phyloP scores from a whole-genome alignment of 805 yeast species.

The Komagataella pastoris region DNA sequence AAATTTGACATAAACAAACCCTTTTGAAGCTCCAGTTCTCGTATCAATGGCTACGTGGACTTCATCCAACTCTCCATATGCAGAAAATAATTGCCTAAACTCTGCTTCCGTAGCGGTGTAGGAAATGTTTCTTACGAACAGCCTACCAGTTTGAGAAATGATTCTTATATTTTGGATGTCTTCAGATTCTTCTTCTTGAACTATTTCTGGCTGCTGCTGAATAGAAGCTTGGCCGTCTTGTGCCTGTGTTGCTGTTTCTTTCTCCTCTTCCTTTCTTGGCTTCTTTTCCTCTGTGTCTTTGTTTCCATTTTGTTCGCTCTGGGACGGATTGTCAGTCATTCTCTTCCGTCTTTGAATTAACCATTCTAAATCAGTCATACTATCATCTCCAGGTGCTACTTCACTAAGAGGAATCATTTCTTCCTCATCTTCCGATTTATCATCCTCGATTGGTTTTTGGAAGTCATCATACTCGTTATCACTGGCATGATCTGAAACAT shows the following conservation, averaged over 20 bases:
- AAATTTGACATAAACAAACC: conserved; percentile 79
- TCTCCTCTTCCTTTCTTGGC: conserved; percentile 5
- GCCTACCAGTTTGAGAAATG: conserved; percentile 60
- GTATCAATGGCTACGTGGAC: conserved; percentile 90
- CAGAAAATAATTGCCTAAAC: conserved; percentile 45
- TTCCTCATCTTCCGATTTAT: conserved; percentile 29
- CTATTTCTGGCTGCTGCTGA: conserved; percentile 1
- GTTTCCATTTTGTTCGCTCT: conserved; percentile 3
- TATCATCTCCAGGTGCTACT: conserved; percentile 17
- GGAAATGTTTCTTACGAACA: conserved; percentile 77
- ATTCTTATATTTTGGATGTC: conserved; percentile 36
- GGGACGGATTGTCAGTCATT: conserved; percentile 35
- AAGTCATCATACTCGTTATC: conserved; percentile 43
- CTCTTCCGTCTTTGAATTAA: conserved; percentile 60
- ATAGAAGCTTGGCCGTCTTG: not conserved
- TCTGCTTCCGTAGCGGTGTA: conserved; percentile 76
- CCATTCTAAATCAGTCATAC: conserved; percentile 78
- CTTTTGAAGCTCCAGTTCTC: conserved; percentile 82
- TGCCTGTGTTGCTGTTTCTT: conserved; percentile 2
- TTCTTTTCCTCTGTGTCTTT: not conserved
- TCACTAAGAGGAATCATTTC: conserved; percentile 5
- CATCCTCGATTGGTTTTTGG: conserved; percentile 16
- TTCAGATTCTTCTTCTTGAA: conserved; percentile 14
- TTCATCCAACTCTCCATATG: conserved; percentile 68
- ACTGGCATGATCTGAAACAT: conserved; percentile 25